phyloP scores from a whole-genome alignment of 768 basidiomycete species.

The Tylopilus felleus region DNA sequence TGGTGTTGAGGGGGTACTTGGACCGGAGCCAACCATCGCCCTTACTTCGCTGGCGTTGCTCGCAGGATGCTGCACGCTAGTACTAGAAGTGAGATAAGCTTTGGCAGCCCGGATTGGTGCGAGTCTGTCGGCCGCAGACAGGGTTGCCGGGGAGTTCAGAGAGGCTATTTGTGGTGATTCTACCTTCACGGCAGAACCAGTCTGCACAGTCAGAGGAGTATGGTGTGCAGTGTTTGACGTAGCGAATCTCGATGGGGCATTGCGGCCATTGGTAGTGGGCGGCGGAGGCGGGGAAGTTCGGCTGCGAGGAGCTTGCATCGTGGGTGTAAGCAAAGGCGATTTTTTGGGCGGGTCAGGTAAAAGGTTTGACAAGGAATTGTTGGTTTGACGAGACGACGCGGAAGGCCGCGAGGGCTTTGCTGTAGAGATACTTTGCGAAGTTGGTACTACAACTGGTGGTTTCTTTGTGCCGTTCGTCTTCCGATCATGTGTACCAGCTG shows the following conservation, averaged over 20 bases:
- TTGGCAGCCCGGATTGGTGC: slow-evolving; percentile 35
- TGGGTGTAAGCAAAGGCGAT: background rate
- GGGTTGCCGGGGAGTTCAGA: slow-evolving; percentile 5
- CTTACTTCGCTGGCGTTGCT: background rate
- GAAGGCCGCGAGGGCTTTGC: slow-evolving; percentile 3
- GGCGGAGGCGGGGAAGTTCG: background rate
- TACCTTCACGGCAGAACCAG: slow-evolving; percentile 9
- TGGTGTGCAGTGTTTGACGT: background rate
- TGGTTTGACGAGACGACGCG: slow-evolving; percentile 15
- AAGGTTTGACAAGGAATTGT: slow-evolving; percentile 19
- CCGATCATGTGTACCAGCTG: background rate
- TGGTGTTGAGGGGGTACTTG: background rate
- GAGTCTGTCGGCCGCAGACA: slow-evolving; percentile 23
- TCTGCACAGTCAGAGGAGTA: slow-evolving; percentile 10
- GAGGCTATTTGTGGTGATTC: slow-evolving; percentile 18
- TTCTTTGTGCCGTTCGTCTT: slow-evolving; percentile 11
- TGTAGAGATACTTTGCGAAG: background rate
- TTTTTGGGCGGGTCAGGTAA: background rate
- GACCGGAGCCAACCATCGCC: background rate
- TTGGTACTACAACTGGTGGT: background rate
- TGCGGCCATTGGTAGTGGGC: background rate
- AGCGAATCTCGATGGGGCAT: background rate
- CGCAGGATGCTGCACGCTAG: slow-evolving; percentile 10
- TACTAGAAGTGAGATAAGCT: slow-evolving; percentile 19
- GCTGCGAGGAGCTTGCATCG: background rate